A percentile compares a stretch with the other conserved stretches of the same genome.
Evolutionary conservation across 2,329 filamentous ascomycete genomes (phyloP).

Genomic region (Fusarium sp.): DNA sequence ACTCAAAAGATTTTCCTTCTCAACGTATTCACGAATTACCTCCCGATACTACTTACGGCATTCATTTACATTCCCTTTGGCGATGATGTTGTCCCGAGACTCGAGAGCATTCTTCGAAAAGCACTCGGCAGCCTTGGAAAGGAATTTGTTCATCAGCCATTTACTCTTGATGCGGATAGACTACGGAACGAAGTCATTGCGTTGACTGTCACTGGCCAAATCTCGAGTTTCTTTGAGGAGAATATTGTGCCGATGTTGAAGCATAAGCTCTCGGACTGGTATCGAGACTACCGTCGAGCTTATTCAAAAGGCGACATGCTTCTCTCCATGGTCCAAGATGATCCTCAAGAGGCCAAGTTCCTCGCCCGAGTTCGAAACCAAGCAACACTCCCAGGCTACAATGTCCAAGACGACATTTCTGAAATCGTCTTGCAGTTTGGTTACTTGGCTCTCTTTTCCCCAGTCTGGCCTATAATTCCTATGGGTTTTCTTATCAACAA

Average conservation of each 20-base stretch:
- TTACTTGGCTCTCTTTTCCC: constrained; percentile 75
- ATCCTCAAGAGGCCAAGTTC: constrained; percentile 69
- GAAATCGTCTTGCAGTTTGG: constrained; percentile 79
- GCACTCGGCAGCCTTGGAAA: constrained; percentile 54
- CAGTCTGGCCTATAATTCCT: constrained; percentile 77
- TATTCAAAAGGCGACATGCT: constrained; percentile 54
- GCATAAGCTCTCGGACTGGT: constrained; percentile 61
- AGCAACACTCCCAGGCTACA: constrained; percentile 71
- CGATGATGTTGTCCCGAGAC: constrained; percentile 69
- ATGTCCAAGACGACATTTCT: constrained; percentile 74
- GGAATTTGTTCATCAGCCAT: constrained; percentile 63
- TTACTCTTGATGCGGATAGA: constrained; percentile 70
- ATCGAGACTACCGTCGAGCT: constrained; percentile 49
- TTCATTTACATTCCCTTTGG: constrained; percentile 83
- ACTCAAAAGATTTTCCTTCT: constrained; percentile 79
- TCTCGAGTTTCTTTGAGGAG: constrained; percentile 75
- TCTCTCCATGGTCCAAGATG: constrained; percentile 60
- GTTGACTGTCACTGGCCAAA: constrained; percentile 74
- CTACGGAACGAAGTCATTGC: constrained; percentile 78
- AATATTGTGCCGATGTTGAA: constrained; percentile 74
- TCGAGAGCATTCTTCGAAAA: constrained; percentile 65
- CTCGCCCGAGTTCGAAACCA: constrained; percentile 70
- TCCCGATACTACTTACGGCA: constrained; percentile 76
- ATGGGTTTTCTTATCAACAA: constrained; percentile 78
- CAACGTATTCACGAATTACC: constrained; percentile 81